Evolutionary conservation across 164 flowering plant species (phyloP), one percentile per base, ranked within the genome.

Genomic region (Houttuynia cordata): DNA sequence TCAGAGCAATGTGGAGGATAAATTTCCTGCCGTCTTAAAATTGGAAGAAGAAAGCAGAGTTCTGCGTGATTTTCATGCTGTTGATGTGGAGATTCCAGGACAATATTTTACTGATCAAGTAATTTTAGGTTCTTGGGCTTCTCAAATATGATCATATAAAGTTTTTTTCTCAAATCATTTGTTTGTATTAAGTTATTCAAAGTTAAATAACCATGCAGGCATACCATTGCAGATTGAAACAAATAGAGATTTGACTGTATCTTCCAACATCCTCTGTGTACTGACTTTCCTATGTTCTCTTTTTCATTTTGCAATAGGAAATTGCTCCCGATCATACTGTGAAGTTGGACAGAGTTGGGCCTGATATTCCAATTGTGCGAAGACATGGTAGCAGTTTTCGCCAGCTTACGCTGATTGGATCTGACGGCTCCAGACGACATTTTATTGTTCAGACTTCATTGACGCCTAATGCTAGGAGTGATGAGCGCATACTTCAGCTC

Each of bases 341-440:
- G 57, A 94, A 94, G 83, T 66, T 94, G 45, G 99, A 94, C 67
- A 75, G 97, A 73, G 80, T 91, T 77, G 99, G 94, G 63, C 88
- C 99, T 62, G 99, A 94, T 72, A 78, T 94, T 70, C 97, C 96
- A 39, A 94, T 87, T 68, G 96, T 94, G 57, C 75, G 97, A 65
- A 83, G 97, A 65, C 99, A 94, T 80, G 99, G 99, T 58, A 94
- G 99, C 79, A 94, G 99, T 69, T 91, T 84, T 76, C 83, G 97
- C 30, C 88, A 96, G 12, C 70, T 94, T 78, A 94, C 99, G 37
- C 72, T 94, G 23, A 85, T 94, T 56, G 99, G 99, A 18, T 94
- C 97, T 60, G 97, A 94, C 87, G 99, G 99, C 45, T 91, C 96
- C 59, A 96, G 84, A 51, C 93, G 96, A 25, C 97, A 94, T 78